These are phyloP conservation scores for Penicillium cosmopolitanum DNA, from an alignment of 495 filamentous ascomycete species.

Conservation along the genomic window DNA sequence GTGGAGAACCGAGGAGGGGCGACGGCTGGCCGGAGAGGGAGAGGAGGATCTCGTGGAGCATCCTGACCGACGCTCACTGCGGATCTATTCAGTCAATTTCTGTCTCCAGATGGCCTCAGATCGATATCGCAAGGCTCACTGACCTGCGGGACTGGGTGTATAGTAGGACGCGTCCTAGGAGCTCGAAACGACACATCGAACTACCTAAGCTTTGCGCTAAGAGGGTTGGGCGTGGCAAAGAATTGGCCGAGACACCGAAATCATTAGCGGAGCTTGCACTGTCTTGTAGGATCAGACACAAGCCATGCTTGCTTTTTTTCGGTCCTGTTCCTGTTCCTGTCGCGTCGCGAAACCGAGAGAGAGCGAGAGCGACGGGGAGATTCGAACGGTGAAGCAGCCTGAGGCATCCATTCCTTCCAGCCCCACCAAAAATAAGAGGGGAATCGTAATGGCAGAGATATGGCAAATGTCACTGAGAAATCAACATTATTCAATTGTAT, in stretches of 20 bases:
- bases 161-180: constrained; percentile 50
- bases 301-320: background rate
- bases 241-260: background rate
- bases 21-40: constrained; percentile 93
- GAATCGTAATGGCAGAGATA: background rate
- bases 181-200: constrained; percentile 57
- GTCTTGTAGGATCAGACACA: background rate
- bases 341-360: background rate
- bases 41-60: constrained; percentile 97
- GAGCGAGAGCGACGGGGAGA: background rate
- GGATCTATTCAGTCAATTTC: constrained; percentile 5
- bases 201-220: background rate
- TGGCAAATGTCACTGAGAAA: too few species aligned
- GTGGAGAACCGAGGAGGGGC: constrained; percentile 66
- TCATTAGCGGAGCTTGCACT: background rate
- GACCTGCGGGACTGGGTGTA: constrained; percentile 35
- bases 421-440: background rate
- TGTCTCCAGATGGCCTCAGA: background rate
- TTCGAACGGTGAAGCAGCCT: background rate
- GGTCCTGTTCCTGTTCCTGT: too few species aligned
- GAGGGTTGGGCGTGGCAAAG: background rate
- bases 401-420: background rate
- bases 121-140: constrained; percentile 3
- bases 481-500: too few species aligned
- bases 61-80: constrained; percentile 51